Conservation (phyloP, 2,329 filamentous ascomycete species). For the Ophiocordyceps camponoti-saundersi region DNA sequence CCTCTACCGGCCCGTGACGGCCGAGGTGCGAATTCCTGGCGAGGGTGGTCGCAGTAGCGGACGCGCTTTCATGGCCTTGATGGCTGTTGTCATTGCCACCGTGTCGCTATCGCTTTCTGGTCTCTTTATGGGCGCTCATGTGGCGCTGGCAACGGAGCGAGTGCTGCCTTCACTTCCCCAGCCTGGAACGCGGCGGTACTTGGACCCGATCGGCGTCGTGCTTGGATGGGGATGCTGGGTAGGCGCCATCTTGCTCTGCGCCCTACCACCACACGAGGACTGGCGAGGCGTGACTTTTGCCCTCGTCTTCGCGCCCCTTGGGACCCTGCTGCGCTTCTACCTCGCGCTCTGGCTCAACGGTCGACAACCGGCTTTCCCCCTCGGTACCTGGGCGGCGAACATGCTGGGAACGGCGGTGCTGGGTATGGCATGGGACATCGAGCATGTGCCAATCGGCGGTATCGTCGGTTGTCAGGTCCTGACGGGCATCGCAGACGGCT, state of each 20-base stretch:
- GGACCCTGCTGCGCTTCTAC: conserved; percentile 63
- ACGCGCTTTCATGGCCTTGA: conserved; percentile 66
- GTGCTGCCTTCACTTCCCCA: conserved; percentile 45
- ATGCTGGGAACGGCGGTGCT: conserved; percentile 58
- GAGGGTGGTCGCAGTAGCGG: conserved; percentile 44
- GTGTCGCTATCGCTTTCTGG: conserved; percentile 53
- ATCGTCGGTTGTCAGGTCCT: conserved; percentile 50
- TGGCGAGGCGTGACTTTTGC: conserved; percentile 70
- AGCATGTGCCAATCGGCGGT: conserved; percentile 43
- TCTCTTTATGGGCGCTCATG: conserved; percentile 55
- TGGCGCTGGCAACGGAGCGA: conserved; percentile 45
- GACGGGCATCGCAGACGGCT: conserved; percentile 49
- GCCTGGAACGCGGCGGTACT: conserved; percentile 32
- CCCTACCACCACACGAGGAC: conserved; percentile 51
- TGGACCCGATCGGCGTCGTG: conserved; percentile 48
- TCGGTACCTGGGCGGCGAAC: conserved; percentile 78
- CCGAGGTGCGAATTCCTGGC: background rate
- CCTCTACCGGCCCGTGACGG: conserved; percentile 17
- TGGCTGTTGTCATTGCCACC: conserved; percentile 60
- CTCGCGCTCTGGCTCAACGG: conserved; percentile 54
- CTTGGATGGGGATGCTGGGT: conserved; percentile 64
- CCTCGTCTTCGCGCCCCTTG: conserved; percentile 66
- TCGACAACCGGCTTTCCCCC: conserved; percentile 48
- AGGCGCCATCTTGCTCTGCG: conserved; percentile 53
- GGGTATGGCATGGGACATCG: conserved; percentile 63